phyloP scores from a whole-genome alignment of 2,329 filamentous ascomycete species.

The Trichoderma atrobrunneum region DNA sequence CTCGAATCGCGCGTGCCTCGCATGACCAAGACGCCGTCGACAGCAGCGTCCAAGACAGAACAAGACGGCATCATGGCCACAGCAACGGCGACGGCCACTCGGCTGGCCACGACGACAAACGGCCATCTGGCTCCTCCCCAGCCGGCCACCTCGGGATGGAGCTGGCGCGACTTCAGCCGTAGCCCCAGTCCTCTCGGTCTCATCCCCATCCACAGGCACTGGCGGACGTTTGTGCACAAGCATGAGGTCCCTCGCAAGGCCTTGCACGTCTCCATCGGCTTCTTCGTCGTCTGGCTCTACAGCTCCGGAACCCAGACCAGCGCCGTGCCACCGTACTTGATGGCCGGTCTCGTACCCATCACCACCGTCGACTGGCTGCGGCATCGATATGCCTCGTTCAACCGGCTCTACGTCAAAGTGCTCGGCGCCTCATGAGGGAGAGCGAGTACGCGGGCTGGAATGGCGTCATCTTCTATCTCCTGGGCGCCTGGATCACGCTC shows the following conservation, averaged over 20 bases:
- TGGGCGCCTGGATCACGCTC: conserved; percentile 84
- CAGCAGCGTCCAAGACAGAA: conserved; percentile 29
- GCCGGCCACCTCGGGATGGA: conserved; percentile 61
- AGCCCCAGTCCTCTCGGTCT: conserved; percentile 90
- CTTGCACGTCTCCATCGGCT: conserved; percentile 94
- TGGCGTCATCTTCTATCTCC: conserved; percentile 93
- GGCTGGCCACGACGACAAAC: conserved; percentile 42
- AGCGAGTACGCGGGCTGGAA: conserved; percentile 93
- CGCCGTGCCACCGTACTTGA: conserved; percentile 79
- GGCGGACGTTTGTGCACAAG: conserved; percentile 87
- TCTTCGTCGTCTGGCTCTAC: conserved; percentile 87
- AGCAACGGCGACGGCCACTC: conserved; percentile 29
- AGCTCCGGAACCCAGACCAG: conserved; percentile 71
- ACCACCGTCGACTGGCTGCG: conserved; percentile 77
- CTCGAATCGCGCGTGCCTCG: conserved; percentile 50
- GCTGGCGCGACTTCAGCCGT: conserved; percentile 83
- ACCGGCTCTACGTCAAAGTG: conserved; percentile 78
- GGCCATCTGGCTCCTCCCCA: conserved; percentile 70
- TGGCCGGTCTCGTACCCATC: conserved; percentile 79
- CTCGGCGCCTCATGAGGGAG: conserved; percentile 96
- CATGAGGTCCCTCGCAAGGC: conserved; percentile 95
- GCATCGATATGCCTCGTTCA: conserved; percentile 77
- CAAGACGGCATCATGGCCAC: conserved; percentile 26
- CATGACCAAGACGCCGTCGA: conserved; percentile 48
- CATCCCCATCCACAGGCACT: conserved; percentile 92